Evolutionary conservation across 2,329 filamentous ascomycete species (phyloP), one percentile per base, ranked within the genome.

Genomic region (Sclerotinia minor): DNA sequence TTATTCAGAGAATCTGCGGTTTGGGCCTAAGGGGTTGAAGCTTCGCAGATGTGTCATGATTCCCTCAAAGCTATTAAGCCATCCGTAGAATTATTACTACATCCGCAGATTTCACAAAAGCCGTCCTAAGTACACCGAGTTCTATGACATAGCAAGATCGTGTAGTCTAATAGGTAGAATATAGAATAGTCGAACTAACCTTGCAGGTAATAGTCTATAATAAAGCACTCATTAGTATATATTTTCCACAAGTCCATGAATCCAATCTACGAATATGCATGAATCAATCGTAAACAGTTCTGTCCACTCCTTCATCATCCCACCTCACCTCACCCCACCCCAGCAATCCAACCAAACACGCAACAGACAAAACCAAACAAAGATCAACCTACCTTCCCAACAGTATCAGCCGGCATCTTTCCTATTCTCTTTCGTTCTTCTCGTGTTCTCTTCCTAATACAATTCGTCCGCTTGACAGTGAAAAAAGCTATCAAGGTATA

Each of bases 151-250:
- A 41, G 0, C 5, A 3, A 15, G n/a, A 1, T 29, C 17, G 9
- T 24, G 15, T 17, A 21, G 15, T 3, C 24, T n/a, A 38, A 35
- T 41, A 13, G 4, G 38, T 21, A 15, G 1, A 19, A 38, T 54
- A 19, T 41, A 11, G 21, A 49, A 49, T 24, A 38, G 21, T n/a
- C 13, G 41, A 49, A 71, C 75, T 74, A 64, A 77, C 75, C 75
- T 76, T 77, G 69, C 75, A 77, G 55, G 75, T 77, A 60, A 77
- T 77, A 26, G 75, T 76, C 75, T 77, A 58, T 44, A 6, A 7
- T 35, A 45, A 59, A 8, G 24, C 2, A 60, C 45, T 1, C 49
- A 24, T 50, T 41, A 53, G 54, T 13, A 69, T 29, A 35, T 29
- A 47, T 49, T 26, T 35, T 44, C 29, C 29, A 61, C 59, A 7